A percentile compares a stretch with the other conserved stretches of the same genome.
Conservation (phyloP, 129 eudicot genomes). For the Lactuca sativa region DNA sequence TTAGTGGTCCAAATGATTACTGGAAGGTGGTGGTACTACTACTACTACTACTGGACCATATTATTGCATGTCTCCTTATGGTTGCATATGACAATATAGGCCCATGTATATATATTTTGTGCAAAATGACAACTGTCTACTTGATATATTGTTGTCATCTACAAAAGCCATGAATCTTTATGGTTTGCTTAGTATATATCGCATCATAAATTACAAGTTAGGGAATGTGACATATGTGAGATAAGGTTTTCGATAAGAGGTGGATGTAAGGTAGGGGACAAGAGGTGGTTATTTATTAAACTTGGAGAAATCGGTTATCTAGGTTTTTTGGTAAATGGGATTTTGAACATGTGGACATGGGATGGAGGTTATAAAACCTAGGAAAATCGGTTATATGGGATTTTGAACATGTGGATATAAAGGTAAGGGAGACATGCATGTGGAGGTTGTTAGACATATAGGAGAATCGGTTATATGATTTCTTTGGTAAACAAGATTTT, state of each 20-base stretch:
- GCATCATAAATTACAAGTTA: not conserved
- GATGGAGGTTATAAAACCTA: too few species aligned
- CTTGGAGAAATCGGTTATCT: not conserved
- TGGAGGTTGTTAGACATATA: not conserved
- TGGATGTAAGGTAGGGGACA: not conserved
- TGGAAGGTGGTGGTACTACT: slow-evolving; percentile 11
- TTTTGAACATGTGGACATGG: too few species aligned
- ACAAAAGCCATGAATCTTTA: not conserved
- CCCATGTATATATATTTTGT: slow-evolving; percentile 21
- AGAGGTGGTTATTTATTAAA: not conserved
- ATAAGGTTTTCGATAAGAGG: not conserved
- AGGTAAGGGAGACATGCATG: too few species aligned
- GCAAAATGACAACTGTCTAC: slow-evolving; percentile 23
- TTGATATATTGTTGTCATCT: slow-evolving; percentile 4
- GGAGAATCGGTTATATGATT: too few species aligned
- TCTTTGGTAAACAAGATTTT: too few species aligned
- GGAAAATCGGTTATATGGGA: too few species aligned
- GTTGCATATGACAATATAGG: slow-evolving; percentile 9
- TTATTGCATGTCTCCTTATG: slow-evolving; percentile 2
- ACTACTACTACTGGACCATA: slow-evolving; percentile 22
- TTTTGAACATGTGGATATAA: too few species aligned
- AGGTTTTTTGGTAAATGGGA: too few species aligned
- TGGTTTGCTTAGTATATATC: not conserved
- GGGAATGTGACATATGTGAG: not conserved
- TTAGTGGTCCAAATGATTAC: slow-evolving; percentile 39